Evolutionary conservation across 1,139 yeast genomes (phyloP).

Genomic region (Saccharomyces hybrid): DNA sequence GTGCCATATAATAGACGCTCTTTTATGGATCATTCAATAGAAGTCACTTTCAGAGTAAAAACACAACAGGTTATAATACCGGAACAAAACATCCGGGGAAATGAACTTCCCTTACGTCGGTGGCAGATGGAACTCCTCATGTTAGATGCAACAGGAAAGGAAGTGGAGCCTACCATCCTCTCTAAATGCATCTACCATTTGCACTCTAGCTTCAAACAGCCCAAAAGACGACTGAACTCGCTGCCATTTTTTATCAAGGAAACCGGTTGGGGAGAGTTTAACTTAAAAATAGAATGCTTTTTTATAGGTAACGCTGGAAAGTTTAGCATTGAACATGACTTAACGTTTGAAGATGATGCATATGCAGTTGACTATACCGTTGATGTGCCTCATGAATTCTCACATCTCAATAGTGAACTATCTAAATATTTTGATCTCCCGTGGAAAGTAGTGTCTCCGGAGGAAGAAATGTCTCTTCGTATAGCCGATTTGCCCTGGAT

Average conservation of each 20-base stretch:
- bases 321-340: constrained; percentile 70
- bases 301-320: constrained; percentile 77
- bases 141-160: constrained; percentile 71
- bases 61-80: constrained; percentile 75
- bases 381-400: constrained; percentile 63
- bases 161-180: constrained; percentile 71
- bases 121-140: constrained; percentile 75
- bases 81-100: constrained; percentile 49
- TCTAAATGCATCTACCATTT: constrained; percentile 82
- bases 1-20: background rate
- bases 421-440: constrained; percentile 73
- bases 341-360: constrained; percentile 66
- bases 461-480: background rate
- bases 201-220: constrained; percentile 89
- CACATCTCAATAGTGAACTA: constrained; percentile 57
- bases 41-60: constrained; percentile 76
- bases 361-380: constrained; percentile 69
- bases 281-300: constrained; percentile 66
- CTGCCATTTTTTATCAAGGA: constrained; percentile 86
- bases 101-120: constrained; percentile 83
- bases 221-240: constrained; percentile 64
- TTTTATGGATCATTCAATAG: constrained; percentile 36
- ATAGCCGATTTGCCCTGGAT: background rate
- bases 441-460: constrained; percentile 7
- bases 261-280: constrained; percentile 98